Evolutionary conservation across 768 basidiomycete species (phyloP), one percentile per base, ranked within the genome.

Genomic region (Tricholoma flavovirens): DNA sequence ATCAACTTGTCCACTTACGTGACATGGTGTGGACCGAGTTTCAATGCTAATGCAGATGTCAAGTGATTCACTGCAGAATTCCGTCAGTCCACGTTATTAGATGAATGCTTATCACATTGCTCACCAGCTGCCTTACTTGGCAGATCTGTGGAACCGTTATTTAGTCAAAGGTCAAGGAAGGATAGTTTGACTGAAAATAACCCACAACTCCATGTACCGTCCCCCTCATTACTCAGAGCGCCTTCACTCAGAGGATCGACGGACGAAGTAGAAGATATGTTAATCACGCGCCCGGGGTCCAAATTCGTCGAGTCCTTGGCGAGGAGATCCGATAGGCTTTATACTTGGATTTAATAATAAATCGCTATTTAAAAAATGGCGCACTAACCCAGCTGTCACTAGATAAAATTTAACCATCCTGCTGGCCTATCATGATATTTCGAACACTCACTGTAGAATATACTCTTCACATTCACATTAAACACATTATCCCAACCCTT

Each of bases 401-500:
- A n/a, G 21, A 49, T 36, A 26, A 19, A 30, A 54, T 45, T 55
- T 12, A 32, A 57, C 49, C 53, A 35, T 11, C 35, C 19, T 26
- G 30, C n/a, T 15, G 49, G 2, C 24, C 26, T 48, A 36, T 56
- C 7, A 49, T 30, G n/a, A 30, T 53, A 36, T 10, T 29, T 53
- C 19, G 56, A 17, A 8, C 2, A 68, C 85, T 57, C 59, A 90
- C 88, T 76, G 71, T 92, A 94, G 63, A 90, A 93, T 42, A 88
- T 75, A 57, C 84, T 83, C 74, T 93, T 94, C 51, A 94, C 90
- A 64, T 94, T 94, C 35, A 93, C 82, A 19, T 82, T 81, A 67
- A 93, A 80, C 36, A 93, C 76, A 33, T 86, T 84, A 60, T 93
- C 90, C 92, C 92, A 93, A 1, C 92, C 91, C 60, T 84, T 84